Evolutionary conservation across 1,284 basidiomycete genomes (phyloP), one percentile per base, ranked within the genome.

Genomic region (Fomitopsis palustris): DNA sequence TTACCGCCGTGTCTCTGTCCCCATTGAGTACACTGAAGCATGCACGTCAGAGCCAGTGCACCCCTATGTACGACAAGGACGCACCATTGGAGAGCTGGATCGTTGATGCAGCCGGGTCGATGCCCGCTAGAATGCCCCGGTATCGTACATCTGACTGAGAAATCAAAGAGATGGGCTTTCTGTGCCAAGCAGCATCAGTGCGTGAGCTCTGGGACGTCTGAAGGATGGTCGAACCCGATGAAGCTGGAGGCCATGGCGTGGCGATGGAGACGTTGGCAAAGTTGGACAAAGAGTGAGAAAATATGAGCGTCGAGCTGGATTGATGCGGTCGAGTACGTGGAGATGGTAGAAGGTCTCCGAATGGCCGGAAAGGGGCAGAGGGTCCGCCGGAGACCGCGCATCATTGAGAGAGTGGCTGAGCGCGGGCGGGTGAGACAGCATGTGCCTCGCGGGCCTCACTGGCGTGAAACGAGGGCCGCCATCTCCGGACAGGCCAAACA

Each of bases 81-180:
- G 43, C 65, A 92, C 91, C 92, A 81, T 93, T 92, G 49, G 90
- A 91, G 43, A 95, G 81, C 69, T 93, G 89, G 63, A 95, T 93
- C 6, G 93, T 94, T 16, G 91, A 92, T 58, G 88, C 86, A 58
- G 78, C 82, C 35, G 90, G 88, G 75, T 95, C 90, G 70, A 95
- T 93, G 33, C 90, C 89, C 56, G 90, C 89, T 49, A 95, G 80
- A 61, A 92, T 92, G 62, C 92, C 92, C 64, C 91, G 84, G 77
- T 95, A 95, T 58, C 93, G 88, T 65, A 95, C 91, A 82, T 94
- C 92, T 58, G 92, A 93, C 71, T 92, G 90, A 61, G 93, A 94
- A 70, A 93, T 90, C 70, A 95, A 86, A 64, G 90, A 92, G 65
- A 95, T 95, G n/a, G 88, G 83, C 80, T 92, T 92, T 72, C 90